Evolutionary conservation across 2,329 filamentous ascomycete genomes (phyloP).

Genomic region (Amylocarpus encephaloides): DNA sequence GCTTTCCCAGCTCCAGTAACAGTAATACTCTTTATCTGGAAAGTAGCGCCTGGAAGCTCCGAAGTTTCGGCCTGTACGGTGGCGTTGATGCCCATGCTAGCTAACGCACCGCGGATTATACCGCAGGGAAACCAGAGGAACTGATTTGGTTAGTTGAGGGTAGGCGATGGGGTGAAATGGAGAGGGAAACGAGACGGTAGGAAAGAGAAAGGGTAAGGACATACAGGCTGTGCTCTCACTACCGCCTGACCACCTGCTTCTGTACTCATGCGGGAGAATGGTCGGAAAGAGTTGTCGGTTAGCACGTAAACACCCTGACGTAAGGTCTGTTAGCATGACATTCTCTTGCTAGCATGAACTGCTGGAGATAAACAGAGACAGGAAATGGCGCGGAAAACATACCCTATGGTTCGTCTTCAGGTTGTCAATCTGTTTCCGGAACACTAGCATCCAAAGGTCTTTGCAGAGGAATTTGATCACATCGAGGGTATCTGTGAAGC

Average conservation of each 20-base stretch:
- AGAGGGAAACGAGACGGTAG: not conserved
- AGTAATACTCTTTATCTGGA: slow-evolving; percentile 81
- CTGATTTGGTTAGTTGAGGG: slow-evolving; percentile 37
- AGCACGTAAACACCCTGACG: slow-evolving; percentile 84
- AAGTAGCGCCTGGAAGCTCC: slow-evolving; percentile 82
- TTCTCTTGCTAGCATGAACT: not conserved
- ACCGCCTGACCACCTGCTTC: slow-evolving; percentile 69
- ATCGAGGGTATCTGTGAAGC: slow-evolving; percentile 87
- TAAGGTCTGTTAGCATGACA: slow-evolving; percentile 7
- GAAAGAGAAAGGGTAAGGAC: slow-evolving; percentile 30
- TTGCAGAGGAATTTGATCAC: slow-evolving; percentile 99
- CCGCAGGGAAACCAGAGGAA: slow-evolving; percentile 96
- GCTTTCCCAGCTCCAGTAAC: slow-evolving; percentile 41
- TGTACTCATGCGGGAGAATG: slow-evolving; percentile 83
- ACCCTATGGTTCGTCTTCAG: slow-evolving; percentile 95
- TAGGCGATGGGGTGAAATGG: not conserved
- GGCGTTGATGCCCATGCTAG: slow-evolving; percentile 84
- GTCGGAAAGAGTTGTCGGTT: slow-evolving; percentile 86
- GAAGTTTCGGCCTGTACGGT: slow-evolving; percentile 86
- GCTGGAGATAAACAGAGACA: not conserved
- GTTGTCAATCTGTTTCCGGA: slow-evolving; percentile 96
- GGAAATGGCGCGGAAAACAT: slow-evolving; percentile 24
- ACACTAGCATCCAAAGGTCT: slow-evolving; percentile 91
- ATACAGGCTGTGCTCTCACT: slow-evolving; percentile 70
- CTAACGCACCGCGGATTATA: slow-evolving; percentile 82